Conservation (phyloP, 345 rosid species). For the Rubroshorea leprosula region DNA sequence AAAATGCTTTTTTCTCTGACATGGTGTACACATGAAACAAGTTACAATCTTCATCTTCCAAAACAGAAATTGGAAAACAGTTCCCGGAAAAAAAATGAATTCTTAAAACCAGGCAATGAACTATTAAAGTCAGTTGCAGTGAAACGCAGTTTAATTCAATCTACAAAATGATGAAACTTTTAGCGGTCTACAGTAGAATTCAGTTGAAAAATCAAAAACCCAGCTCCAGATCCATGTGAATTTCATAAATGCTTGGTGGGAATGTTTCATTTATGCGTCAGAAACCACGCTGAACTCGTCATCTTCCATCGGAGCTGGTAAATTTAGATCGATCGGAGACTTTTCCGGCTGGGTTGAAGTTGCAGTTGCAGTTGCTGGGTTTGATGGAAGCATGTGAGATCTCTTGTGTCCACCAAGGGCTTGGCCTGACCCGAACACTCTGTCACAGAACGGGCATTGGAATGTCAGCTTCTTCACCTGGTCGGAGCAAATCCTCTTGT, state of each 20-base stretch:
- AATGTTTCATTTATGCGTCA: slow-evolving; percentile 24
- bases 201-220: not conserved
- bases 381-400: slow-evolving; percentile 44
- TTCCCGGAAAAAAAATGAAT: not conserved
- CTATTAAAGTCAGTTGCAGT: too few relatives aligned
- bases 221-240: not conserved
- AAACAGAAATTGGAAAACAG: not conserved
- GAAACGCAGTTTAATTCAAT: not conserved
- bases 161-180: not conserved
- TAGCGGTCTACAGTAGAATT: too few relatives aligned
- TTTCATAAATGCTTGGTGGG: not conserved
- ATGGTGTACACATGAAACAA: slow-evolving; percentile 18
- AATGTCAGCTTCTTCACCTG: slow-evolving; percentile 16
- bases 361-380: slow-evolving; percentile 11
- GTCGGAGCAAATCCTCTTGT: slow-evolving; percentile 28
- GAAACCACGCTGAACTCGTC: slow-evolving; percentile 54
- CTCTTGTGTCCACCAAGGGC: slow-evolving; percentile 85
- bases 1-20: slow-evolving; percentile 8
- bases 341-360: slow-evolving; percentile 24
- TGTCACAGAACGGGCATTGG: slow-evolving; percentile 59
- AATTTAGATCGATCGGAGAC: slow-evolving; percentile 78
- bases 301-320: slow-evolving; percentile 80
- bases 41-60: not conserved
- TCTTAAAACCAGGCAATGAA: not conserved
- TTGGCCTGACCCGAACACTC: slow-evolving; percentile 67